These are phyloP conservation scores for Trichoderma sp. DNA, from an alignment of 2,329 filamentous ascomycete species.

Conservation along the genomic window DNA sequence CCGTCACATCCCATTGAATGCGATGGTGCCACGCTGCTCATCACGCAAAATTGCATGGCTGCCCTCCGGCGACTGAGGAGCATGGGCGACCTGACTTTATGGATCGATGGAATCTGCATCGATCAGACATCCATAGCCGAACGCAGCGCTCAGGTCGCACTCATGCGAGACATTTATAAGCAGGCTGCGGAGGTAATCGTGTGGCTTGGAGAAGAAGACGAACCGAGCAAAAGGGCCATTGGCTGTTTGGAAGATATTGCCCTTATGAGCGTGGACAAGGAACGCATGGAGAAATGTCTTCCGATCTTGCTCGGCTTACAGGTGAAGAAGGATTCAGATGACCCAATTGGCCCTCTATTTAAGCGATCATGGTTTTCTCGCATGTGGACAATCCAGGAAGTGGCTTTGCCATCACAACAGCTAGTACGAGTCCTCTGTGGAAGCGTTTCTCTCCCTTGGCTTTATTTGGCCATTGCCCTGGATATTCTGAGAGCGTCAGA, in stretches of 20 bases:
- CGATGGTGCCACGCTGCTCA: background rate
- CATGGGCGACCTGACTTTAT: constrained; percentile 1
- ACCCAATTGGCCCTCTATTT: background rate
- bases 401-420: background rate
- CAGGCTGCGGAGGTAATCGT: background rate
- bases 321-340: background rate
- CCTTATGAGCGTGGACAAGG: background rate
- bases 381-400: background rate
- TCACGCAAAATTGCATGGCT: background rate
- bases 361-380: background rate
- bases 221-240: background rate
- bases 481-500: background rate
- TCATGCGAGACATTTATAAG: constrained; percentile 7
- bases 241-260: background rate
- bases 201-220: background rate
- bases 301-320: background rate
- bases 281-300: background rate
- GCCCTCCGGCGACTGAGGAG: background rate
- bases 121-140: constrained; percentile 1
- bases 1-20: background rate
- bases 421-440: background rate
- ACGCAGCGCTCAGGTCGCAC: constrained; percentile 6
- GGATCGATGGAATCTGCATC: background rate
- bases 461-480: background rate
- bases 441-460: background rate